phyloP scores from a whole-genome alignment of 164 flowering plant genomes.

The Warburgia ugandensis region DNA sequence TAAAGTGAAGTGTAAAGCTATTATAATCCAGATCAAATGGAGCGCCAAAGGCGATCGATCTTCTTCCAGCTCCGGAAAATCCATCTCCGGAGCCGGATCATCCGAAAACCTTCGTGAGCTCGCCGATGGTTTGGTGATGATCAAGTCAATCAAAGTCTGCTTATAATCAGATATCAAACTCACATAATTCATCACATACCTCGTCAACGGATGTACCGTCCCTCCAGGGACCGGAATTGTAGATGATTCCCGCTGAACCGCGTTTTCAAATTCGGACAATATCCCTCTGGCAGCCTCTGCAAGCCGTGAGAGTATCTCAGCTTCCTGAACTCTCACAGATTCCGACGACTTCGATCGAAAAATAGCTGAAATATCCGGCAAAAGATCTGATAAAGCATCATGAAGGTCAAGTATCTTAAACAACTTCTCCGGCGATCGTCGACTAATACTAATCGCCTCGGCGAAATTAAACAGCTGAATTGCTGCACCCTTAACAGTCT shows the following conservation, averaged over 20 bases:
- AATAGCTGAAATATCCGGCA: slow-evolving; percentile 58
- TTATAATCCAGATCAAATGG: slow-evolving; percentile 81
- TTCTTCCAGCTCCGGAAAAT: slow-evolving; percentile 40
- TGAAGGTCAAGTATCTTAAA: slow-evolving; percentile 79
- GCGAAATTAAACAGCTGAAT: slow-evolving; percentile 75
- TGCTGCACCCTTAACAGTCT: slow-evolving; percentile 62
- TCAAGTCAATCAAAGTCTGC: slow-evolving; percentile 53
- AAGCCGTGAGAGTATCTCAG: slow-evolving; percentile 59
- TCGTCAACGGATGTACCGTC: slow-evolving; percentile 74
- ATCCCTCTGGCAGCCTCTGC: slow-evolving; percentile 79
- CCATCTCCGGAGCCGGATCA: slow-evolving; percentile 46
- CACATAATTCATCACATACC: slow-evolving; percentile 89
- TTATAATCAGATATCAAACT: slow-evolving; percentile 71
- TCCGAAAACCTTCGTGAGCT: slow-evolving; percentile 50
- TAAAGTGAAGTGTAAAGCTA: slow-evolving; percentile 57
- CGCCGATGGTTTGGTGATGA: slow-evolving; percentile 56
- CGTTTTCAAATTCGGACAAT: slow-evolving; percentile 78
- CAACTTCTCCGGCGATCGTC: slow-evolving; percentile 78
- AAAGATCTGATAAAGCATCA: slow-evolving; percentile 51
- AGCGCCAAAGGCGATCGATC: slow-evolving; percentile 46
- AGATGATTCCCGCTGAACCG: slow-evolving; percentile 64
- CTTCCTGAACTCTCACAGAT: slow-evolving; percentile 51
- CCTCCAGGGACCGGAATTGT: slow-evolving; percentile 77
- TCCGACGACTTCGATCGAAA: slow-evolving; percentile 53
- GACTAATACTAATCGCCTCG: slow-evolving; percentile 74